Percentiles rank a stretch among this genome's conserved stretches.
phyloP scores from a whole-genome alignment of 208 protist genomes.

The Wallacemonas sp. region DNA sequence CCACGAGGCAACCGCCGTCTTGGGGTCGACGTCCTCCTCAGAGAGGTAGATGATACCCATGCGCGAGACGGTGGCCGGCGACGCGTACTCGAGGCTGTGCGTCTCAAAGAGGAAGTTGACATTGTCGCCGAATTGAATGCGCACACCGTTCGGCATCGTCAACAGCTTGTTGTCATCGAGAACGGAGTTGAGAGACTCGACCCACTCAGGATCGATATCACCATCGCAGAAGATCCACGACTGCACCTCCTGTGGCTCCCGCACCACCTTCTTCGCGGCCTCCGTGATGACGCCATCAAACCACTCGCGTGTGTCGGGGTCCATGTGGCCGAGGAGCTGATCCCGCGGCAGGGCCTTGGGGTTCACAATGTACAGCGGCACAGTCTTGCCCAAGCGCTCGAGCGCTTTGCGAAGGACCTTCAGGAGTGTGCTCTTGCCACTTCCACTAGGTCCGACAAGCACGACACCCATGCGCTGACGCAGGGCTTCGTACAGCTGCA shows the following conservation, averaged over 20 bases:
- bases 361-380: conserved; percentile 96
- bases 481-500: conserved; percentile 97
- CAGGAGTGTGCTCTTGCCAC: conserved; percentile 96
- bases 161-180: conserved; percentile 98
- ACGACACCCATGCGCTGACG: conserved; percentile 98
- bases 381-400: conserved; percentile 70
- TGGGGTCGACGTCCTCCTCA: conserved; percentile 95
- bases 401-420: conserved; percentile 89
- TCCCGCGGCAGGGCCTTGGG: conserved; percentile 96
- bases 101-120: conserved; percentile 99
- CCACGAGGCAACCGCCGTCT: conserved; percentile 93
- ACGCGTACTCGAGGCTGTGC: conserved; percentile 97
- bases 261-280: conserved; percentile 92
- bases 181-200: conserved; percentile 99
- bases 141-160: conserved; percentile 98
- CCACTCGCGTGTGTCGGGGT: conserved; percentile 98
- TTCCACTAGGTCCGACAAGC: conserved; percentile 96
- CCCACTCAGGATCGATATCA: conserved; percentile 99
- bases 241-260: conserved; percentile 84
- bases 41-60: conserved; percentile 99
- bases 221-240: conserved; percentile 99
- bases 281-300: conserved; percentile 98
- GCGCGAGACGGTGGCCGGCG: conserved; percentile 96
- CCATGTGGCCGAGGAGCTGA: conserved; percentile 97
- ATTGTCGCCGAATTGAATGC: conserved; percentile 98